phyloP scores from a whole-genome alignment of 177 flowering plant genomes.

The Vitis hybrid region DNA sequence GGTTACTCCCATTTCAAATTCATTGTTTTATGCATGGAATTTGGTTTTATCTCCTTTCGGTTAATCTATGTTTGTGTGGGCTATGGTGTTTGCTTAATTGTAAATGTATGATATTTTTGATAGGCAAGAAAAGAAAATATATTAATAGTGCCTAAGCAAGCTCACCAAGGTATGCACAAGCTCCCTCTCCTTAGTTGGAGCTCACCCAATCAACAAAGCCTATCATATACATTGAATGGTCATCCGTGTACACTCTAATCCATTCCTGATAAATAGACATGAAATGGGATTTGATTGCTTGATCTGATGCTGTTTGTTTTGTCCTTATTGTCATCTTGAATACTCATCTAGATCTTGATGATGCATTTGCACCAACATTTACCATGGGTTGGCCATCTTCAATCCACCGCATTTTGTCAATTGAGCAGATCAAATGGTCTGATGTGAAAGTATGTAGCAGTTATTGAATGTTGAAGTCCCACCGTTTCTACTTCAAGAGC shows the following conservation, averaged over 20 bases:
- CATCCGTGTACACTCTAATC: no score
- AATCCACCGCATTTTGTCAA: neutral
- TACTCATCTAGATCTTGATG: neutral
- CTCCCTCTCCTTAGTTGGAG: no score
- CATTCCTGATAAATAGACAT: no score
- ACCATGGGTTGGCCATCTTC: neutral
- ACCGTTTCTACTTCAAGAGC: neutral
- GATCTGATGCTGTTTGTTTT: neutral
- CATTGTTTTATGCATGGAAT: neutral
- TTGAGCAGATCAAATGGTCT: no score
- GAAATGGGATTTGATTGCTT: no score
- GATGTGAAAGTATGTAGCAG: neutral
- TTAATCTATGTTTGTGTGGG: neutral
- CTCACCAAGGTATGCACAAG: no score
- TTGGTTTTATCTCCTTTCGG: neutral
- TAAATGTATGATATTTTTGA: neutral
- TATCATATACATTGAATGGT: no score
- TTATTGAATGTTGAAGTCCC: neutral
- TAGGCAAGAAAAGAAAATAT: neutral
- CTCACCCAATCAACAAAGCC: no score
- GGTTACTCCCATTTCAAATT: neutral
- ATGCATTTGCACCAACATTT: neutral
- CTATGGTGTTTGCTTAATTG: neutral
- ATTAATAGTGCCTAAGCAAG: no score
- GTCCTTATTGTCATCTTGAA: neutral